A percentile compares a stretch with the other conserved stretches of the same genome.
Evolutionary conservation across 768 basidiomycete species (phyloP).

Genomic region (Dentipellis sp.): DNA sequence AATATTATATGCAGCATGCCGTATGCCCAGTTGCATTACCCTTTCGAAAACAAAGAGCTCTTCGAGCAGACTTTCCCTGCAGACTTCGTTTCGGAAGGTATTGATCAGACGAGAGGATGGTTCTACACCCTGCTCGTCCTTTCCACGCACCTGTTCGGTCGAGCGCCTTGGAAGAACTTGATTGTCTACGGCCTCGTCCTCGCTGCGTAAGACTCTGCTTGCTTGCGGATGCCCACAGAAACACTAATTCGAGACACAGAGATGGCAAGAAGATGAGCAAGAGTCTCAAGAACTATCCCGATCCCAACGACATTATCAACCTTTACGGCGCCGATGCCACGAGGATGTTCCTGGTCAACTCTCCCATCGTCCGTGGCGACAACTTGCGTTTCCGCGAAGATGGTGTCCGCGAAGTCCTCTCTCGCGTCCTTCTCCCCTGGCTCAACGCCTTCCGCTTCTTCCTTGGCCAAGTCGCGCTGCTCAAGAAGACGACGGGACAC

Average conservation of each 20-base stretch:
- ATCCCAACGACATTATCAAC: constrained; percentile 85
- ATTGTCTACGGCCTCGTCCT: constrained; percentile 95
- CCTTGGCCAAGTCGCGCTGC: constrained; percentile 83
- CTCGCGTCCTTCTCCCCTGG: constrained; percentile 96
- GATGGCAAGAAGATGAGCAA: constrained; percentile 99
- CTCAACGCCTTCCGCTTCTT: constrained; percentile 99
- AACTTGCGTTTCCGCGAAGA: constrained; percentile 97
- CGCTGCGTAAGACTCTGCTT: constrained; percentile 57
- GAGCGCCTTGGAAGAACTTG: constrained; percentile 96
- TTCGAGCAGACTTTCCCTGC: constrained; percentile 87
- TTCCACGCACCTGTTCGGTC: constrained; percentile 90
- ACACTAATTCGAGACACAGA: constrained; percentile 25
- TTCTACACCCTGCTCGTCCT: constrained; percentile 97
- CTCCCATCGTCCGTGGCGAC: constrained; percentile 95
- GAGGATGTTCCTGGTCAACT: constrained; percentile 97
- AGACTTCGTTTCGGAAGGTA: constrained; percentile 95
- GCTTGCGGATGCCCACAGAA: neutral
- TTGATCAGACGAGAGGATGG: constrained; percentile 99
- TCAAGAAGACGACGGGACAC: constrained; percentile 70
- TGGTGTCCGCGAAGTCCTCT: constrained; percentile 93
- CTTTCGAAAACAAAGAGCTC: constrained; percentile 90
- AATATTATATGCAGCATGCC: constrained; percentile 73
- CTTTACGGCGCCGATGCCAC: constrained; percentile 94
- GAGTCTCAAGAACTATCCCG: constrained; percentile 92
- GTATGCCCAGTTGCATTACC: constrained; percentile 94